Percentiles rank a stretch among this genome's conserved stretches.
Conservation (phyloP, 1,284 basidiomycete genomes). For the Pseudozyma thailandica region DNA sequence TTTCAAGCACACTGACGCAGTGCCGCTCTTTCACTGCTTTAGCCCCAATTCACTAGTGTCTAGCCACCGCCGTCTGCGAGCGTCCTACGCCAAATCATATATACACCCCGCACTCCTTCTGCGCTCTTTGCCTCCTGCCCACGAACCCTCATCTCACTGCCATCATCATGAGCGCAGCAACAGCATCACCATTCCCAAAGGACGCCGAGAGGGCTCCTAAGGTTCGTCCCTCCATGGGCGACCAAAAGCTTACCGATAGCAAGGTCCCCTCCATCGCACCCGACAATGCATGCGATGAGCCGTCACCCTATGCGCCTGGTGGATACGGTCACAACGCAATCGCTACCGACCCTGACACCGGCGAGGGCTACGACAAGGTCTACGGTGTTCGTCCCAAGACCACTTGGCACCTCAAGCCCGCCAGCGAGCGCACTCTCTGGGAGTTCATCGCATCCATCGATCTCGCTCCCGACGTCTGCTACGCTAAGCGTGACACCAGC, state of each 20-base stretch:
- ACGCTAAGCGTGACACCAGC: conserved; percentile 42
- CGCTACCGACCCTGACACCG: conserved; percentile 47
- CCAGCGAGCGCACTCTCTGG: conserved; percentile 51
- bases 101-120: conserved; percentile 22
- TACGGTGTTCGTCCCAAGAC: conserved; percentile 64
- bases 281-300: conserved; percentile 61
- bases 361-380: conserved; percentile 58
- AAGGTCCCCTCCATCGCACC: conserved; percentile 52
- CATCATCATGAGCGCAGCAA: conserved; percentile 32
- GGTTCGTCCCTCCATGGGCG: conserved; percentile 39
- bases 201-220: conserved; percentile 39
- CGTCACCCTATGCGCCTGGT: conserved; percentile 51
- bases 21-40: too few species aligned
- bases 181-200: conserved; percentile 20
- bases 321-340: conserved; percentile 60
- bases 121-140: background rate
- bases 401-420: conserved; percentile 62
- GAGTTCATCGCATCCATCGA: conserved; percentile 59
- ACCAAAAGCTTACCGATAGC: conserved; percentile 49
- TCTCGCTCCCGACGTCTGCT: conserved; percentile 50
- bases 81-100: conserved; percentile 17
- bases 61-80: too few species aligned
- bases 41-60: too few species aligned
- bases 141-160: background rate
- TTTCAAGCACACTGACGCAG: too few species aligned